Base-by-base conservation (phyloP, 2,329 filamentous ascomycete species). In the Magnaporthales sp. region DNA sequence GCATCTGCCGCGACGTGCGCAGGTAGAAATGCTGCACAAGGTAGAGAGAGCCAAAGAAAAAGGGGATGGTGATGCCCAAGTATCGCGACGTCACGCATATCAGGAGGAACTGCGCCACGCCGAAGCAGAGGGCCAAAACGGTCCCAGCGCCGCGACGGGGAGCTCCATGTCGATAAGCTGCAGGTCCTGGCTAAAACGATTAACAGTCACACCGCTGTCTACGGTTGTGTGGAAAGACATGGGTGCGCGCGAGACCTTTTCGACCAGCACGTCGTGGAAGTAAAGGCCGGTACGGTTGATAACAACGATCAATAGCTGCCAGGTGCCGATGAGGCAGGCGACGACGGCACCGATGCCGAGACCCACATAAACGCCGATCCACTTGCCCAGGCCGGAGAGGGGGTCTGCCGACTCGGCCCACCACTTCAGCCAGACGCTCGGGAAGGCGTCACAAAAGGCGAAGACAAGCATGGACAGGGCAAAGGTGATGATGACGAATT, bases 1-100 rank as follows among this genome's bases (percentile, higher is more conserved):
- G 79, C 15, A 86, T 72, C 71, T 84, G 83, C 0, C 82, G 78
- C 1, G 82, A 84, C 1, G 82, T 85, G 0, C 80, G 78, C 4
- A 86, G 75, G 70, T 86, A 85, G 63, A 82, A 72, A 62, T 80
- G 80, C 68, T 84, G 82, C 13, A 84, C 72, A 8, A 77, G 54
- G 66, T 79, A 83, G 11, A 82, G 69, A 1, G 75, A 70, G 1
- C 75, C 66, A 11, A 81, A 68, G 0, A 82, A 74, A 4, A 80
- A 70, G 0, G 82, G 82, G 62, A 83, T 76, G 0, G 77, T 75
- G 19, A 80, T 74, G 4, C 78, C 78, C 0, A 80, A 76, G 66
- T 80, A 82, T 68, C 76, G 77, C 0, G 81, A 80, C 15, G 77
- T 77, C 2, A 79, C 74, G 15, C 77, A 79, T 19, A 84, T 80